phyloP scores from a whole-genome alignment of 176 grass and related monocot genomes.

The Echinochloa phyllopogon region DNA sequence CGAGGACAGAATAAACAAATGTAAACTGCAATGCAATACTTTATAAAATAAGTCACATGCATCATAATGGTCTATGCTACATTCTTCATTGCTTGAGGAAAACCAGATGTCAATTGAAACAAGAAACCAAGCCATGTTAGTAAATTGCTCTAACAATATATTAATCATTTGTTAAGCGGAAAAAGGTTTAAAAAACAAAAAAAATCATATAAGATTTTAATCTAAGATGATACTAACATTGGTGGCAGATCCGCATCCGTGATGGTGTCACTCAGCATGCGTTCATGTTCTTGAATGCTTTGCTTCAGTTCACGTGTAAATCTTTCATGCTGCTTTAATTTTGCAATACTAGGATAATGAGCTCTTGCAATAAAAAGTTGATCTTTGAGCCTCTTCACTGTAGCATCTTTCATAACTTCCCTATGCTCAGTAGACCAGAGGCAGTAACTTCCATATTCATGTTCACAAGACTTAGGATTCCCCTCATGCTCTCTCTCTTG shows the following conservation, averaged over 20 bases:
- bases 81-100: constrained; percentile 18
- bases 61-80: constrained; percentile 15
- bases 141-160: background rate
- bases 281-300: constrained; percentile 86
- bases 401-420: constrained; percentile 71
- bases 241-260: constrained; percentile 72
- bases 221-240: constrained; percentile 36
- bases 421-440: constrained; percentile 84
- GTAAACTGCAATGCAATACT: background rate
- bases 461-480: constrained; percentile 61
- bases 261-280: constrained; percentile 78
- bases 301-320: constrained; percentile 74
- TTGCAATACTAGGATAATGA: constrained; percentile 84
- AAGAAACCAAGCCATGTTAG: constrained; percentile 7
- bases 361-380: constrained; percentile 87
- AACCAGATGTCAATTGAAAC: background rate
- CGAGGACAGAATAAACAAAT: constrained; percentile 11
- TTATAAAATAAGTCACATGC: background rate
- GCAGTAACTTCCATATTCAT: constrained; percentile 85
- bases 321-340: constrained; percentile 62
- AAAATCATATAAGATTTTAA: background rate
- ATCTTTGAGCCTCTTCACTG: constrained; percentile 76
- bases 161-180: background rate
- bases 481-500: constrained; percentile 33
- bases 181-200: background rate